Evolutionary conservation across 1,139 yeast genomes (phyloP).

Genomic region (Sugiyamaella neomexicana): DNA sequence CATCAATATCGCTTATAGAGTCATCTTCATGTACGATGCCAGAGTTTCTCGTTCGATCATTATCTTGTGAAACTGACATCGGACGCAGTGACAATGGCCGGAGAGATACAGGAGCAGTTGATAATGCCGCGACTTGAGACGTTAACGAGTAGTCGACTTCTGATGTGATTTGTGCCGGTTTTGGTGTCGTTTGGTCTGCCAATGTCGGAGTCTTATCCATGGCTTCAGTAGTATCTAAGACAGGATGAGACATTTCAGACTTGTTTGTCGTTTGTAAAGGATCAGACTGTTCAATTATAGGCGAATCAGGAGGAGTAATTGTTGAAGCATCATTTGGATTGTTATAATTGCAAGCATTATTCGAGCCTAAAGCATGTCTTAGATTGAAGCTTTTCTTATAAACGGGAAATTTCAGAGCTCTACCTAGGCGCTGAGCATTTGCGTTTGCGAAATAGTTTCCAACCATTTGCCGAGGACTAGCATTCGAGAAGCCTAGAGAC

Average conservation of each 20-base stretch:
- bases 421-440: constrained; percentile 3
- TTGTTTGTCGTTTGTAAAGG: background rate
- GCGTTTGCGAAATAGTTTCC: constrained; percentile 7
- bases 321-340: background rate
- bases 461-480: constrained; percentile 10
- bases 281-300: background rate
- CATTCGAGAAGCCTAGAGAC: constrained; percentile 2
- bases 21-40: constrained; percentile 12
- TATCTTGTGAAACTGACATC: constrained; percentile 10
- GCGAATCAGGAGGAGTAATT: constrained; percentile 19
- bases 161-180: background rate
- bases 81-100: constrained; percentile 16
- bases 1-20: constrained; percentile 10
- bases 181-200: constrained; percentile 6
- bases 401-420: constrained; percentile 18
- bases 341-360: background rate
- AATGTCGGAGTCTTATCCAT: constrained; percentile 9
- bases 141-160: background rate
- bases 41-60: constrained; percentile 3
- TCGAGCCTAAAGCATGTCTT: constrained; percentile 10
- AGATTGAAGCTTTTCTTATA: constrained; percentile 16
- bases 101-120: constrained; percentile 9
- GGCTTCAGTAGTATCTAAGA: constrained; percentile 2
- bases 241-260: background rate
- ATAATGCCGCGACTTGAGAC: constrained; percentile 7